Conservation (phyloP, 2,329 filamentous ascomycete species). For the Coniella vitis region DNA sequence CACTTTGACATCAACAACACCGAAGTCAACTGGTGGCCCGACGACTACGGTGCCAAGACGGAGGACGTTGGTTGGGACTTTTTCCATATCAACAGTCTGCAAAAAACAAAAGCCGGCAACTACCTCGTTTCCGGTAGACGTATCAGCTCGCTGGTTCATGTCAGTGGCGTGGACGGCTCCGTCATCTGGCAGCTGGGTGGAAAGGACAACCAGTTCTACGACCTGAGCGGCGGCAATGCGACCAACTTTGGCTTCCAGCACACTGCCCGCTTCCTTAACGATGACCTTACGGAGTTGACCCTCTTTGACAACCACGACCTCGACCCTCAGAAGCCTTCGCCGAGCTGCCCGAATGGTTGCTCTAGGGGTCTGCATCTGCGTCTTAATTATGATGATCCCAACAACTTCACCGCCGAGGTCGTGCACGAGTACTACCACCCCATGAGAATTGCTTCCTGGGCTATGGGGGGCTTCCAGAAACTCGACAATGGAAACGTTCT, state of each 20-base stretch:
- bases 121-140: conserved; percentile 48
- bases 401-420: conserved; percentile 35
- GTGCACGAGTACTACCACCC: conserved; percentile 31
- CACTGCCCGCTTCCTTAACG: conserved; percentile 30
- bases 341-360: conserved; percentile 9
- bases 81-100: conserved; percentile 51
- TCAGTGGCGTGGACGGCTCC: conserved; percentile 36
- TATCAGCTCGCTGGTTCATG: conserved; percentile 28
- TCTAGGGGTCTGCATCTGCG: conserved; percentile 24
- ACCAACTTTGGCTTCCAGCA: conserved; percentile 43
- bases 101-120: conserved; percentile 42
- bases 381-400: conserved; percentile 25
- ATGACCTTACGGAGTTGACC: conserved; percentile 33
- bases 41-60: conserved; percentile 13
- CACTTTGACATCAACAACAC: conserved; percentile 23
- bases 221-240: conserved; percentile 25
- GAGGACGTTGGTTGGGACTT: conserved; percentile 40
- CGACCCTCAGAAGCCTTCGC: conserved; percentile 18
- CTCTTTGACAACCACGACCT: conserved; percentile 40
- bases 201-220: conserved; percentile 36
- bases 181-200: conserved; percentile 48
- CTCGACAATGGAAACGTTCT: conserved; percentile 28
- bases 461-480: conserved; percentile 14
- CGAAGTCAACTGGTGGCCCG: conserved; percentile 11
- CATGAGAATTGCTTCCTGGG: conserved; percentile 14